A percentile compares a stretch with the other conserved stretches of the same genome.
Evolutionary conservation across 2,329 filamentous ascomycete genomes (phyloP).

Genomic region (Waltergamsia citrina): DNA sequence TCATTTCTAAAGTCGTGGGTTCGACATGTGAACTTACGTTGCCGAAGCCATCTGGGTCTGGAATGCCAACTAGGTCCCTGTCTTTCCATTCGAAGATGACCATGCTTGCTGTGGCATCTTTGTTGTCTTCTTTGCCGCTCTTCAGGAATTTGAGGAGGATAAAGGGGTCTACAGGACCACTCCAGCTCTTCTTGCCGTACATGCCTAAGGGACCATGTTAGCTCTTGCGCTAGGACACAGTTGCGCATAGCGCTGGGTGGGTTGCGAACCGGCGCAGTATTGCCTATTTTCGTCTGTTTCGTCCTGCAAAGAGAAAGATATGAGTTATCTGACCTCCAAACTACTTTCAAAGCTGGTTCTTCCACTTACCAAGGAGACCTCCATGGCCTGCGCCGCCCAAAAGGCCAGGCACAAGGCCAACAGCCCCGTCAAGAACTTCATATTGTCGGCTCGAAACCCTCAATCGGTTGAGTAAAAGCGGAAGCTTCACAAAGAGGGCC

Average conservation of each 20-base stretch:
- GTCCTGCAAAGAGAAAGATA: conserved; percentile 40
- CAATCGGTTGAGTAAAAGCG: too few species aligned
- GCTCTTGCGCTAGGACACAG: neutral
- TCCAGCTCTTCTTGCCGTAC: conserved; percentile 88
- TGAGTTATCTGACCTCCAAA: too few species aligned
- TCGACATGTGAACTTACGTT: conserved; percentile 13
- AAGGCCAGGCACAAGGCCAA: conserved; percentile 44
- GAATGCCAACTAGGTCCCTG: conserved; percentile 65
- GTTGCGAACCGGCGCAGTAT: conserved; percentile 57
- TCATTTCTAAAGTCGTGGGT: neutral
- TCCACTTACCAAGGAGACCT: conserved; percentile 44
- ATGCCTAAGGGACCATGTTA: conserved; percentile 51
- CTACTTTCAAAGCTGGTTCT: too few species aligned
- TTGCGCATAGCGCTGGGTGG: neutral
- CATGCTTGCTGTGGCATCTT: conserved; percentile 71
- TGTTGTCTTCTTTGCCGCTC: conserved; percentile 42
- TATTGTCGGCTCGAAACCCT: conserved; percentile 20
- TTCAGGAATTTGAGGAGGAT: conserved; percentile 73
- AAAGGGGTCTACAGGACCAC: conserved; percentile 78
- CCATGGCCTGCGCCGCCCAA: conserved; percentile 44
- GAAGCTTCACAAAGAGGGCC: neutral
- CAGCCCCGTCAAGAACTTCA: conserved; percentile 45
- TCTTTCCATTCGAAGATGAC: conserved; percentile 95
- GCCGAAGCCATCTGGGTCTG: conserved; percentile 45
- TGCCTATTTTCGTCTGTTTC: conserved; percentile 69